Conservation (phyloP, 805 yeast genomes). For the Sugiyamaella chiloensis region DNA sequence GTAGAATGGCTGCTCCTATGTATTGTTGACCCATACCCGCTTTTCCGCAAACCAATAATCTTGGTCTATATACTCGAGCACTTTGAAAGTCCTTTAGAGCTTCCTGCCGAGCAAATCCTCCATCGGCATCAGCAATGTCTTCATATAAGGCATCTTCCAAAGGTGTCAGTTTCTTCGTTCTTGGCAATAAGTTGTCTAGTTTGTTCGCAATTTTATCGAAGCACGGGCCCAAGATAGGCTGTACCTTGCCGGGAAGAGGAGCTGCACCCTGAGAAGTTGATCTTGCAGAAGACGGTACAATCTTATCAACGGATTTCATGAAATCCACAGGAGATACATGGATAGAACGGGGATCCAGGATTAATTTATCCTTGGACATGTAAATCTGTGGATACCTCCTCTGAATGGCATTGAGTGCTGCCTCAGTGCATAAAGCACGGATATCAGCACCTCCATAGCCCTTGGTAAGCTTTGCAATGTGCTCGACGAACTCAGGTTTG, state of each 20-base stretch:
- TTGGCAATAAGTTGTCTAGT: constrained; percentile 61
- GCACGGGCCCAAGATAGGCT: constrained; percentile 57
- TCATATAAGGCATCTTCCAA: constrained; percentile 68
- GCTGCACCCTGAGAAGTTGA: constrained; percentile 69
- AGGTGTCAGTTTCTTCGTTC: constrained; percentile 48
- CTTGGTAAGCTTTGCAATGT: constrained; percentile 76
- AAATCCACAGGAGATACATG: constrained; percentile 79
- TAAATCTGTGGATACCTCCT: constrained; percentile 92
- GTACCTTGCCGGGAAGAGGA: constrained; percentile 73
- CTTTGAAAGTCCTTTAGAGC: constrained; percentile 45
- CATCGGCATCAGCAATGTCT: constrained; percentile 55
- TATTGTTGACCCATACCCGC: constrained; percentile 86
- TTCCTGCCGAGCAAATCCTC: constrained; percentile 69
- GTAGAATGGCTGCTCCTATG: constrained; percentile 74
- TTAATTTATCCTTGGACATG: constrained; percentile 64
- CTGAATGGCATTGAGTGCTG: constrained; percentile 89
- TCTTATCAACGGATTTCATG: constrained; percentile 76
- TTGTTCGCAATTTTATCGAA: constrained; percentile 43
- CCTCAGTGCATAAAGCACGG: constrained; percentile 91
- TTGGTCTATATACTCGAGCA: constrained; percentile 77
- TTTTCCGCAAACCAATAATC: constrained; percentile 68
- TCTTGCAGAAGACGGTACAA: constrained; percentile 89
- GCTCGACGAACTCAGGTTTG: constrained; percentile 52
- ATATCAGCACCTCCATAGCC: constrained; percentile 99
- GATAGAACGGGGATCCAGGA: constrained; percentile 67